phyloP scores from a whole-genome alignment of 345 rosid species.

The Pugionium dolabratum region DNA sequence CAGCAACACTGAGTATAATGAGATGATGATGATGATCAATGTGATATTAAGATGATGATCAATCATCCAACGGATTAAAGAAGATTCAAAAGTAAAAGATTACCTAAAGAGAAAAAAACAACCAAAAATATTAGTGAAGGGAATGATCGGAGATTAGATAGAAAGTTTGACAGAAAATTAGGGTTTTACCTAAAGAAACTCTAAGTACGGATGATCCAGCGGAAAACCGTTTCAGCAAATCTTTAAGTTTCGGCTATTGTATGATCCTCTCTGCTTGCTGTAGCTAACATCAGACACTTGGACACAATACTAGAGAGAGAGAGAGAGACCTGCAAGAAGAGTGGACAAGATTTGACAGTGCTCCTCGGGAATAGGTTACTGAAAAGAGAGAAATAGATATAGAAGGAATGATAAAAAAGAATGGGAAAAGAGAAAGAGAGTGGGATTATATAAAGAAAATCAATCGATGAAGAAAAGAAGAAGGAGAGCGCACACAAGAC shows the following conservation, averaged over 20 bases:
- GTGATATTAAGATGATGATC: constrained; percentile 10
- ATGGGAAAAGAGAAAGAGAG: constrained; percentile 51
- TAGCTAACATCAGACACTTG: constrained; percentile 29
- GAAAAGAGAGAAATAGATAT: constrained; percentile 35
- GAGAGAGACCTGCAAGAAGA: constrained; percentile 30
- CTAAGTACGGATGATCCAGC: constrained; percentile 17
- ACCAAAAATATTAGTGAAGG: constrained; percentile 4
- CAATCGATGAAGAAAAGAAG: constrained; percentile 32
- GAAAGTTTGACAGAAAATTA: constrained; percentile 27
- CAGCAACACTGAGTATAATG: constrained; percentile 42
- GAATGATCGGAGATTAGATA: not conserved
- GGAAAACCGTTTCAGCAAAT: constrained; percentile 20
- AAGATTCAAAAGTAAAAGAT: constrained; percentile 14
- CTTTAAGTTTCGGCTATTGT: constrained; percentile 6
- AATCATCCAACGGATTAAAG: not conserved
- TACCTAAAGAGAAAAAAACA: constrained; percentile 19
- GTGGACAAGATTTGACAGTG: constrained; percentile 39
- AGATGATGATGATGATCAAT: constrained; percentile 17
- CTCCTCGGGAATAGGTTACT: constrained; percentile 43
- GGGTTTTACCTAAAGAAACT: constrained; percentile 42
- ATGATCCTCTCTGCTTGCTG: constrained; percentile 15
- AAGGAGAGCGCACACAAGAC: constrained; percentile 36
- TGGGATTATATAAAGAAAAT: constrained; percentile 59
- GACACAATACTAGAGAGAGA: constrained; percentile 36
- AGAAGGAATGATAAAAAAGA: constrained; percentile 36